These are phyloP conservation scores for Allantophomopsis lycopodina DNA, from an alignment of 2,329 filamentous ascomycete genomes.

Conservation along the genomic window DNA sequence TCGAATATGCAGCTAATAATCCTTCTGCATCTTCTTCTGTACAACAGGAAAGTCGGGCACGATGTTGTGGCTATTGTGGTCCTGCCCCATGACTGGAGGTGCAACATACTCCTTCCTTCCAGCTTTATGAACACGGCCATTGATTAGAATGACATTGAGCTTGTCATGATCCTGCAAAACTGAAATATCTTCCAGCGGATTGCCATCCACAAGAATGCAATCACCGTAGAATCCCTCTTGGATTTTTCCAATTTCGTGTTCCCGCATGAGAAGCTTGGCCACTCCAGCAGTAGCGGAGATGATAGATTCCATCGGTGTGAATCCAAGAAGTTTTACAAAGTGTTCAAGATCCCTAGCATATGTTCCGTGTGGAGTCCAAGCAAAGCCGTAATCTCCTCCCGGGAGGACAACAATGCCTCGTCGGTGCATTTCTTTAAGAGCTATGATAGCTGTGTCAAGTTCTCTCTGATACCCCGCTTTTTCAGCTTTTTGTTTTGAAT, in stretches of 20 bases:
- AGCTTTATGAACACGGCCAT: constrained; percentile 28
- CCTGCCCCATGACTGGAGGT: constrained; percentile 7
- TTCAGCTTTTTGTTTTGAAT: constrained; percentile 24
- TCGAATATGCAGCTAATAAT: constrained; percentile 2
- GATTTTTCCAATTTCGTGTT: constrained; percentile 24
- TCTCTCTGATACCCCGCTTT: constrained; percentile 27
- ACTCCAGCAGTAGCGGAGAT: constrained; percentile 24
- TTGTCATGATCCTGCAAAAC: constrained; percentile 23
- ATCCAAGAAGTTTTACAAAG: constrained; percentile 27
- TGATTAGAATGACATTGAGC: constrained; percentile 31
- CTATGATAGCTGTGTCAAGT: constrained; percentile 22
- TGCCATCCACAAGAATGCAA: constrained; percentile 28
- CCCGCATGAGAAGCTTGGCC: constrained; percentile 23
- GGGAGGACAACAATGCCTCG: constrained; percentile 28
- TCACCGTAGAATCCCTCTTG: constrained; percentile 24
- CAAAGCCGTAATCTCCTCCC: constrained; percentile 29
- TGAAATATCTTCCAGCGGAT: constrained; percentile 25
- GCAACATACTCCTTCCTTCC: constrained; percentile 4
- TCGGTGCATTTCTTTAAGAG: constrained; percentile 27
- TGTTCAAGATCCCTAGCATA: constrained; percentile 29
- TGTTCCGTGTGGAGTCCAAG: constrained; percentile 29
- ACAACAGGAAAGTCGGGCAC: constrained; percentile 10
- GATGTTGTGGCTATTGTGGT: constrained; percentile 6
- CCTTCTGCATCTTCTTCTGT: constrained; percentile 10
- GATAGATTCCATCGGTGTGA: constrained; percentile 27